Evolutionary conservation across 2,329 filamentous ascomycete species (phyloP).

Genomic region (Fusarium anguioides): DNA sequence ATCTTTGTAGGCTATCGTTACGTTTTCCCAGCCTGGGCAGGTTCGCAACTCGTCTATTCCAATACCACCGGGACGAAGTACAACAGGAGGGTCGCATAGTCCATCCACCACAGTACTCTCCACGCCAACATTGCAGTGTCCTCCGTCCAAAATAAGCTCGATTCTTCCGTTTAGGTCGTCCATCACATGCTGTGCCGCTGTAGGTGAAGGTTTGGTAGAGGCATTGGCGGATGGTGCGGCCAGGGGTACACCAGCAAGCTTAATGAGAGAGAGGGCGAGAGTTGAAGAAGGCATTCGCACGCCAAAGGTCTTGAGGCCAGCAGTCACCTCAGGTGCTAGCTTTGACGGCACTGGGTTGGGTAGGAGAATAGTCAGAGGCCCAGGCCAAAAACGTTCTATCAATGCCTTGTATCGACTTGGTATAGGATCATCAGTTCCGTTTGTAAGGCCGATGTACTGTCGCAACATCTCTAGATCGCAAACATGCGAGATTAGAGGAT

Average conservation of each 20-base stretch:
- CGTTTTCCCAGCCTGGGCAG: slow-evolving; percentile 84
- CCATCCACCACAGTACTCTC: slow-evolving; percentile 98
- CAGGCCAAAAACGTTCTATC: slow-evolving; percentile 90
- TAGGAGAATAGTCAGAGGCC: slow-evolving; percentile 89
- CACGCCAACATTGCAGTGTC: slow-evolving; percentile 86
- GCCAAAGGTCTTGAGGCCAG: slow-evolving; percentile 85
- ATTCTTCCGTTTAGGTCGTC: slow-evolving; percentile 87
- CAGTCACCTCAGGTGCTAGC: slow-evolving; percentile 92
- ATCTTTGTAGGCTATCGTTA: slow-evolving; percentile 83
- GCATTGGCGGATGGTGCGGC: slow-evolving; percentile 96
- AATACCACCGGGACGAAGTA: slow-evolving; percentile 88
- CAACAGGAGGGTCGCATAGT: slow-evolving; percentile 79
- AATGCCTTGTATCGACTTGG: slow-evolving; percentile 82
- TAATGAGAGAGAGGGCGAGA: slow-evolving; percentile 89
- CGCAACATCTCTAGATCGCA: slow-evolving; percentile 83
- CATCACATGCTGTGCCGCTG: slow-evolving; percentile 86
- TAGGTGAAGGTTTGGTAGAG: slow-evolving; percentile 92
- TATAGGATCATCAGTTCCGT: slow-evolving; percentile 57
- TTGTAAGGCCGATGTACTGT: slow-evolving; percentile 61
- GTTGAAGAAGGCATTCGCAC: slow-evolving; percentile 88
- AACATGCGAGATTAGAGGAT: slow-evolving; percentile 94
- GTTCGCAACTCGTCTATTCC: slow-evolving; percentile 80
- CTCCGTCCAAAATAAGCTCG: slow-evolving; percentile 88
- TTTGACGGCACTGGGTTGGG: slow-evolving; percentile 76
- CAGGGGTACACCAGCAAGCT: slow-evolving; percentile 79